A percentile compares a stretch with the other conserved stretches of the same genome.
Evolutionary conservation across 108 stramenopile species (phyloP).

Genomic region (Asterionellopsis glacialis): DNA sequence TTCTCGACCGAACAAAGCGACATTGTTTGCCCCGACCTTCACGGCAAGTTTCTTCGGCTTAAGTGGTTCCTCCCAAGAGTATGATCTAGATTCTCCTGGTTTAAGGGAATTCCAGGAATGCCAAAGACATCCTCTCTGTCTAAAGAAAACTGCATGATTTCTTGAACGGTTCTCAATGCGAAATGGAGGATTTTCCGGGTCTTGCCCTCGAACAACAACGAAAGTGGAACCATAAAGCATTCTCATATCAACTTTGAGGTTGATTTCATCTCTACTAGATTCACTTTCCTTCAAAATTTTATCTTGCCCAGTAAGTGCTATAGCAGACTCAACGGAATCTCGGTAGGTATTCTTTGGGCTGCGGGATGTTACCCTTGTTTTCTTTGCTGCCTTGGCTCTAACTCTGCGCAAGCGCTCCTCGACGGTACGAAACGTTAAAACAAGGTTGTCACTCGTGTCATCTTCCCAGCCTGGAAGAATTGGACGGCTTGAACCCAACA

Average conservation of each 20-base stretch:
- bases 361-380: background rate
- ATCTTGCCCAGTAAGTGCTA: background rate
- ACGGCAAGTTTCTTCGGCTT: conserved; percentile 77
- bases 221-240: conserved; percentile 80
- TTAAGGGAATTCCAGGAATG: conserved; percentile 72
- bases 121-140: conserved; percentile 73
- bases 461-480: background rate
- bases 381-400: conserved; percentile 38
- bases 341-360: conserved; percentile 1
- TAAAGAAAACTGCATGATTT: conserved; percentile 67
- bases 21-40: conserved; percentile 38
- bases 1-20: background rate
- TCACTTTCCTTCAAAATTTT: no score
- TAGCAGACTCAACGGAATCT: background rate
- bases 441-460: conserved; percentile 15
- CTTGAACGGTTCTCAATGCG: conserved; percentile 81
- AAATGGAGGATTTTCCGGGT: conserved; percentile 61
- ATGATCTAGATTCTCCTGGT: conserved; percentile 69
- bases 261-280: background rate
- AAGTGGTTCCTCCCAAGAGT: conserved; percentile 89
- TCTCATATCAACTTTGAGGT: conserved; percentile 76
- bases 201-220: conserved; percentile 57
- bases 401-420: conserved; percentile 85
- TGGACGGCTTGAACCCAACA: background rate
- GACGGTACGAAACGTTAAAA: conserved; percentile 80